Conservation (phyloP, 306 rosid species). For the Casuarina equisetifolia region DNA sequence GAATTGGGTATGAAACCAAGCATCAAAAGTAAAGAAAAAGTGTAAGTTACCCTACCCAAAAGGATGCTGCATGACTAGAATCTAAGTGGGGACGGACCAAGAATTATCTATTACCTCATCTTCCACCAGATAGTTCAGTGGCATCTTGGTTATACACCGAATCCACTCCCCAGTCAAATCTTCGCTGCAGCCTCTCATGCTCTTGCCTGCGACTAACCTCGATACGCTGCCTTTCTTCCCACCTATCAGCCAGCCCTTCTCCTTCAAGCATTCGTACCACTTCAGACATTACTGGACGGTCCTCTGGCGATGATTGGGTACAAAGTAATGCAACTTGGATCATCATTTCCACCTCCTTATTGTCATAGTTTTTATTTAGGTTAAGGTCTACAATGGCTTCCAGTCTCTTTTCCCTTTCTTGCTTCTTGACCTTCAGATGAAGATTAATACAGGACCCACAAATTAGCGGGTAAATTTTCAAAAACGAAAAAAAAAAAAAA, state of each 20-base stretch:
- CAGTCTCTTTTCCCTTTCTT: slow-evolving; percentile 81
- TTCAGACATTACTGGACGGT: slow-evolving; percentile 93
- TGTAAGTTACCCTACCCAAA: slow-evolving; percentile 43
- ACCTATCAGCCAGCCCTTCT: slow-evolving; percentile 96
- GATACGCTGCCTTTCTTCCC: slow-evolving; percentile 97
- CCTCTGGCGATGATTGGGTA: slow-evolving; percentile 93
- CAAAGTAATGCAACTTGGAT: slow-evolving; percentile 91
- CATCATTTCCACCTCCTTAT: slow-evolving; percentile 76
- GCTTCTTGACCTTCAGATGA: slow-evolving; percentile 76
- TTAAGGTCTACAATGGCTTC: slow-evolving; percentile 81
- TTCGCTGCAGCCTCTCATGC: slow-evolving; percentile 82
- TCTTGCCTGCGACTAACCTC: slow-evolving; percentile 91
- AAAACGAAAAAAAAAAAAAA: not conserved
- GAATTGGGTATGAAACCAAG: slow-evolving; percentile 25
- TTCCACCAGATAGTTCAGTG: slow-evolving; percentile 88
- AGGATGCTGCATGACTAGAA: slow-evolving; percentile 19
- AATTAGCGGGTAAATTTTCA: slow-evolving; percentile 16
- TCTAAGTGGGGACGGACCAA: slow-evolving; percentile 14
- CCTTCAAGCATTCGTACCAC: slow-evolving; percentile 98
- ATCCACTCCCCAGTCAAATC: slow-evolving; percentile 99
- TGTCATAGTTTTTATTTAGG: slow-evolving; percentile 55
- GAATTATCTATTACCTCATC: slow-evolving; percentile 45
- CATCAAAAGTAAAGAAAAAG: slow-evolving; percentile 8
- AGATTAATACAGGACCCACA: slow-evolving; percentile 11
- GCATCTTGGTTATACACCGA: slow-evolving; percentile 88